phyloP scores from a whole-genome alignment of 75 land plant genomes.

The Adiantum capillusveneris region DNA sequence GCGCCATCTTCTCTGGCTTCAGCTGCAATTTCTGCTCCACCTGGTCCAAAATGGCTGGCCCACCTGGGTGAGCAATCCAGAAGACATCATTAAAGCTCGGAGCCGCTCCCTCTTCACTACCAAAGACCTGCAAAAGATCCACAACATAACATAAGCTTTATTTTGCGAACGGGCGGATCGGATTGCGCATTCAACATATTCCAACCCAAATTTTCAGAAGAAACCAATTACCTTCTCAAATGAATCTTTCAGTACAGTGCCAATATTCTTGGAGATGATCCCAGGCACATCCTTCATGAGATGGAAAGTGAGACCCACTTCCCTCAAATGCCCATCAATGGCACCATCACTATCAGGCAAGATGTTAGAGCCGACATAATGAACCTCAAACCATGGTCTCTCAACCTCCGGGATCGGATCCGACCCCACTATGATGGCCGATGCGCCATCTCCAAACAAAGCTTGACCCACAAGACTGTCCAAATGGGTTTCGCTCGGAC shows the following conservation, averaged over 20 bases:
- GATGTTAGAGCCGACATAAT: constrained; percentile 20
- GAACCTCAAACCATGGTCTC: constrained; percentile 30
- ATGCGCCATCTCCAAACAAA: constrained; percentile 46
- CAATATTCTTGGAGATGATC: constrained; percentile 31
- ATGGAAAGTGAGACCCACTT: constrained; percentile 32
- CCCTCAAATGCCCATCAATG: constrained; percentile 27
- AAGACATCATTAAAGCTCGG: constrained; percentile 35
- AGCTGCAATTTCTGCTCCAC: constrained; percentile 27
- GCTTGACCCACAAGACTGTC: constrained; percentile 43
- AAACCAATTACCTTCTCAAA: no score
- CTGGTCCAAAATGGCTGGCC: constrained; percentile 36
- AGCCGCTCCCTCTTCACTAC: constrained; percentile 11
- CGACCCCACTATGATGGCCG: constrained; percentile 39
- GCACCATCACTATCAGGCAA: constrained; percentile 35
- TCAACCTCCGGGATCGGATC: constrained; percentile 37
- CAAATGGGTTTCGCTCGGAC: constrained; percentile 29
- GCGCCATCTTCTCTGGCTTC: constrained; percentile 23
- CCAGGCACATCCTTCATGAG: constrained; percentile 37
- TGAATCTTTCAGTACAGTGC: constrained; percentile 16
- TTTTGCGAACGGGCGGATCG: no score
- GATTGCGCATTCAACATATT: no score
- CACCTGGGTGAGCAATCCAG: constrained; percentile 50
- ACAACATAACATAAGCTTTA: no score
- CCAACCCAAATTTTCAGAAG: no score
- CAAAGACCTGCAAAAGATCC: no score